Evolutionary conservation across 768 basidiomycete genomes (phyloP).

Genomic region (Xerocomellus dryophilus): DNA sequence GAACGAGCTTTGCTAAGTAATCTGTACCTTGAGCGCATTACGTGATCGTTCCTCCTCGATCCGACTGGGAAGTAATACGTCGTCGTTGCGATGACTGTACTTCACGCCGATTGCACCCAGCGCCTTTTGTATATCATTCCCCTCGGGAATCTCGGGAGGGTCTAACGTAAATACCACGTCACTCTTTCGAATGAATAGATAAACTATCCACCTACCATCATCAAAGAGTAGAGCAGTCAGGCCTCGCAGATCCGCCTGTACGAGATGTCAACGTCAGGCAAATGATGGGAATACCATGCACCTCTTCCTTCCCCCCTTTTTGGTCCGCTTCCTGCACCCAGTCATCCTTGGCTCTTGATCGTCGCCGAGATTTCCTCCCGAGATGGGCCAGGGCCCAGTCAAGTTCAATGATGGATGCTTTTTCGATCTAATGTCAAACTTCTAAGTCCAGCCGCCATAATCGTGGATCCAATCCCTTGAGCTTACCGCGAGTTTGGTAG

Average conservation of each 20-base stretch:
- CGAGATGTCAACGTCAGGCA: background rate
- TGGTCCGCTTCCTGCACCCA: slow-evolving; percentile 45
- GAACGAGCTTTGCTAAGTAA: background rate
- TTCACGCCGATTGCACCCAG: slow-evolving; percentile 60
- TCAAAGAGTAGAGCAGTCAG: slow-evolving; percentile 68
- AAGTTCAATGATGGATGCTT: slow-evolving; percentile 65
- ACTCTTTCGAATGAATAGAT: background rate
- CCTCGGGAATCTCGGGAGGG: slow-evolving; percentile 38
- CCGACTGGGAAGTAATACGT: slow-evolving; percentile 61
- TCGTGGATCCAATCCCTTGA: background rate
- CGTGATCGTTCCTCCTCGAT: slow-evolving; percentile 65
- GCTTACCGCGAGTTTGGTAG: slow-evolving; percentile 72
- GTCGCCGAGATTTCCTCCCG: slow-evolving; percentile 40
- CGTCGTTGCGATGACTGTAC: slow-evolving; percentile 75
- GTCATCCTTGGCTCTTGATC: slow-evolving; percentile 34
- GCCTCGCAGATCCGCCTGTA: slow-evolving; percentile 54
- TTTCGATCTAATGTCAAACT: slow-evolving; percentile 60
- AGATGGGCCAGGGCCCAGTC: slow-evolving; percentile 80
- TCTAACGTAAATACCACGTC: slow-evolving; percentile 26
- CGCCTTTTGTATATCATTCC: slow-evolving; percentile 53
- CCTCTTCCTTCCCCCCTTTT: slow-evolving; percentile 42
- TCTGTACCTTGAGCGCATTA: slow-evolving; percentile 47
- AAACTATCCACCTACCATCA: slow-evolving; percentile 45
- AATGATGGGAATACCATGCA: background rate
- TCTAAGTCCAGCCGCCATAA: background rate